Conservation (phyloP, 2,329 filamentous ascomycete genomes). For the Alternaria sp. region DNA sequence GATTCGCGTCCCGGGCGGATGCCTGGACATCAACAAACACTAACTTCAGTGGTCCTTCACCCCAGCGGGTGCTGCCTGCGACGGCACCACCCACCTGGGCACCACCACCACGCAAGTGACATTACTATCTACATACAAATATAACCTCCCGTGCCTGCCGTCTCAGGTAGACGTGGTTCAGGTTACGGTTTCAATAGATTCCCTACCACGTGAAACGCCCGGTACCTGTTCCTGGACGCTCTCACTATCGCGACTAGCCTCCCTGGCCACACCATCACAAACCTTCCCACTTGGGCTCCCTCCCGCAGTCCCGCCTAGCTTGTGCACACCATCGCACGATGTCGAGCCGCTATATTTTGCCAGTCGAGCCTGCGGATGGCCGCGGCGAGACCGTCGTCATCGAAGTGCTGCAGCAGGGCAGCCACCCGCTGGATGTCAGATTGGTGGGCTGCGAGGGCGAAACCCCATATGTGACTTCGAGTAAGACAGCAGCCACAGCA, state of each 20-base stretch:
- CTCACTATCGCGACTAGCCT: neutral
- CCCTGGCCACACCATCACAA: conserved; percentile 2
- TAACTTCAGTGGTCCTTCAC: conserved; percentile 5
- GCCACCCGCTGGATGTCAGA: conserved; percentile 67
- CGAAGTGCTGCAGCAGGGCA: conserved; percentile 61
- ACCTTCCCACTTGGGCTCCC: conserved; percentile 3
- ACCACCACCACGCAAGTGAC: neutral
- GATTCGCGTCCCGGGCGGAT: conserved; percentile 6
- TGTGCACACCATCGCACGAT: conserved; percentile 8
- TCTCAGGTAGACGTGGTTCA: neutral
- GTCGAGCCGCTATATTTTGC: conserved; percentile 56
- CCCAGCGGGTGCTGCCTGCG: conserved; percentile 3
- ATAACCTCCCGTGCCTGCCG: conserved; percentile 13
- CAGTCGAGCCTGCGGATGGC: conserved; percentile 63
- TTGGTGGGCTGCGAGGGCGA: conserved; percentile 72
- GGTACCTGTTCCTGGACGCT: conserved; percentile 13
- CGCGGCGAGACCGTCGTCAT: conserved; percentile 65
- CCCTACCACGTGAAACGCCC: conserved; percentile 18
- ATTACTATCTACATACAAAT: neutral
- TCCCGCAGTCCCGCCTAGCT: conserved; percentile 1
- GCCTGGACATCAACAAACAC: conserved; percentile 9
- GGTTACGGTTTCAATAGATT: conserved; percentile 15
- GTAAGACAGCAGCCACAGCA: conserved; percentile 55
- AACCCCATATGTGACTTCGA: conserved; percentile 62
- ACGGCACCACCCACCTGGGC: neutral